Evolutionary conservation across 345 rosid genomes (phyloP), one percentile per base, ranked within the genome.

Genomic region (Pelargonium nanum): DNA sequence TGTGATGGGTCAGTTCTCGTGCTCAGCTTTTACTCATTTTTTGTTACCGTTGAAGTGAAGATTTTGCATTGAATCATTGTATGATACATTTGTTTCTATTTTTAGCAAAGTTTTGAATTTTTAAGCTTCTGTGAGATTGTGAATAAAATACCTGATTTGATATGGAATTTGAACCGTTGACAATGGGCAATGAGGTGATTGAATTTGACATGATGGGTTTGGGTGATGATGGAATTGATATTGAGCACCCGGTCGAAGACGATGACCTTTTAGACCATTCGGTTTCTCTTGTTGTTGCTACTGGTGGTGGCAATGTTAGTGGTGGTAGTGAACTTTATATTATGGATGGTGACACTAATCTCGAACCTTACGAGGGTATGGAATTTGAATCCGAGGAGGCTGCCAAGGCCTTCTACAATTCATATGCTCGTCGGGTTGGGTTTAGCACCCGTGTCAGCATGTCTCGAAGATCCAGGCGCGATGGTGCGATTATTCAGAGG

Each of bases 381-480:
- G 81, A 77, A 55, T 77, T 80, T 9, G 84, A 80, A 70, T 80
- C 84, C 1, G 84, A 80, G 60, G 84, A 77, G 69, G 81, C 81
- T 25, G 81, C 84, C 63, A 80, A 80, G 65, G 79, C 81, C 63
- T 80, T 80, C 57, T 80, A 80, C 69, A 77, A 80, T 55, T 74
- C 77, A 3, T 80, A 80, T 45, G 84, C 84, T 54, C 75, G 84
- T 58, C 84, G 84, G 21, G 78, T 80, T 15, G 84, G 84, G 53
- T 80, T 80, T 32, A 80, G 84, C 55, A 80, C 84, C 56, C 79
- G 84, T 4, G 84, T 80, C 56, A 80, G 84, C 70, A 77, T 81
- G 6, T 80, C 84, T 26, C 79, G 84, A 48, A 79, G 84, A 19
- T 76, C 84, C 20, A 67, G 84, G 67, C 81, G 81, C 13, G 84